Evolutionary conservation across 2,329 filamentous ascomycete species (phyloP), one percentile per base, ranked within the genome.

Genomic region (Dothiorella sarmentorum): DNA sequence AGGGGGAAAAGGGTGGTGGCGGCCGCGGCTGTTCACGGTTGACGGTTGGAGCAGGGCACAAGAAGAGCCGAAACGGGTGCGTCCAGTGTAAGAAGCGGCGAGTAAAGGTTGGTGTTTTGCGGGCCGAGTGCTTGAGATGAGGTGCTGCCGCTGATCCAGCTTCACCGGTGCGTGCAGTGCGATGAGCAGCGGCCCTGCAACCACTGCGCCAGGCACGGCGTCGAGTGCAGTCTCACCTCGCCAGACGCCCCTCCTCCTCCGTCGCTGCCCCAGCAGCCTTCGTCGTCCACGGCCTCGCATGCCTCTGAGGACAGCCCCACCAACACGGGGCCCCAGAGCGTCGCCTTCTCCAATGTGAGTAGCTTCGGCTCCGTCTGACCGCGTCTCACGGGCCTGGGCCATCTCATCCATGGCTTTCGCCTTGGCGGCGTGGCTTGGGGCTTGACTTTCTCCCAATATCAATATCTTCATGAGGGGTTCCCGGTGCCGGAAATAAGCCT

Each of bases 171-270:
- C 15, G 24, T 60, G 18, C 59, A 74, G 71, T 74, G 71, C 62
- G 71, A 74, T 58, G 71, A 74, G 63, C 66, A 66, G 29, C 71
- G 69, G 58, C 71, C 71, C 10, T 74, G 71, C 58, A 70, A 68
- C 18, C 72, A 69, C 60, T 74, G 71, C 62, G 64, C 68, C 42
- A 66, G 71, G 56, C 71, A 74, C 63, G 66, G 69, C 33, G 71
- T 73, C 13, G 63, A 65, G 51, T 74, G 71, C 61, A 72, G 69
- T 60, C 65, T 74, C 24, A 58, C 56, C 17, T 22, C 22, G 45
- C 56, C 24, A 24, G 44, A 58, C 11, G 55, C 29, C n/a, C n/a
- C n/a, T 40, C 18, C 56, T 38, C 56, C 43, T 7, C 42, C 55
- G 22, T 45, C 45, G 26, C 44, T 37, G 26, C 24, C 44, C 13